Evolutionary conservation across 345 rosid species (phyloP).

Genomic region (Brassica rapa): DNA sequence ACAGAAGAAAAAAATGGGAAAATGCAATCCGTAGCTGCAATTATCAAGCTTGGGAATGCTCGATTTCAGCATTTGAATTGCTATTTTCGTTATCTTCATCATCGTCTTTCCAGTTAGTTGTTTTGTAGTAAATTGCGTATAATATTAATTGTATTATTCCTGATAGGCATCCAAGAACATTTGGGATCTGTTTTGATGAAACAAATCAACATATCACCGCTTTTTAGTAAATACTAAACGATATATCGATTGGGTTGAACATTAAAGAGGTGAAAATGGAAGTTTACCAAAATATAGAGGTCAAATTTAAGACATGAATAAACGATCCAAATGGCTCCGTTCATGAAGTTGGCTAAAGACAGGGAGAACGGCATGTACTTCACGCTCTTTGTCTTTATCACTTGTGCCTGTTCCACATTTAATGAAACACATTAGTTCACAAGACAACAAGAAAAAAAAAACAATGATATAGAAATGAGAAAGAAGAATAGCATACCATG

Average conservation of each 20-base stretch:
- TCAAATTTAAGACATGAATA: conserved; percentile 65
- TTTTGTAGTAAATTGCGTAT: not conserved
- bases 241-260: not conserved
- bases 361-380: conserved; percentile 80
- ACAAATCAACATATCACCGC: not conserved
- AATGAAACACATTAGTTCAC: conserved; percentile 21
- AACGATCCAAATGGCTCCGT: conserved; percentile 58
- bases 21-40: not conserved
- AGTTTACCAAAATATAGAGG: conserved; percentile 51
- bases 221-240: not conserved
- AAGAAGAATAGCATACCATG: conserved; percentile 47
- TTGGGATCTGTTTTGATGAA: conserved; percentile 45
- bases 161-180: conserved; percentile 14
- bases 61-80: not conserved
- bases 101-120: not conserved
- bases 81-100: not conserved
- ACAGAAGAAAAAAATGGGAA: not conserved
- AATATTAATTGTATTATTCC: not conserved
- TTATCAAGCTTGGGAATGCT: not conserved
- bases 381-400: conserved; percentile 73
- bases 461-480: not conserved
- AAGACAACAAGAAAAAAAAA: conserved; percentile 5
- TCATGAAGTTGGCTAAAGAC: conserved; percentile 53
- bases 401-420: conserved; percentile 49
- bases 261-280: not conserved